Percentiles rank a stretch among this genome's conserved stretches.
These are phyloP conservation scores for Paramecium sexaurelia DNA, from an alignment of 73 alveolate genomes.

Conservation along the genomic window DNA sequence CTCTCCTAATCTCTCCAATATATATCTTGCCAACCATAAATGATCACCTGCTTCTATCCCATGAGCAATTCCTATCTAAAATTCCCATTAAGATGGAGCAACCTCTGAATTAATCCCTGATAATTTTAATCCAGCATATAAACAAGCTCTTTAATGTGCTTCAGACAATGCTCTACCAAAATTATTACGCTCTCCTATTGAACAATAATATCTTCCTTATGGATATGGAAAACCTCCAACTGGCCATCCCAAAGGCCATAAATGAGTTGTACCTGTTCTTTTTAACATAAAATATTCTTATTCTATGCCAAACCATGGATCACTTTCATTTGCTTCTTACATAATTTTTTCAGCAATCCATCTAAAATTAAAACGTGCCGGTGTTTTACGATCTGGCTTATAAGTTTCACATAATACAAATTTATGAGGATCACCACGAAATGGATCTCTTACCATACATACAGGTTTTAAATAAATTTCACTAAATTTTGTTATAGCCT, in stretches of 20 bases:
- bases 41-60: slow-evolving; percentile 93
- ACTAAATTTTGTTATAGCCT: slow-evolving; percentile 88
- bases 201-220: slow-evolving; percentile 94
- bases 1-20: slow-evolving; percentile 70
- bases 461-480: slow-evolving; percentile 90
- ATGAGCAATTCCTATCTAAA: slow-evolving; percentile 85
- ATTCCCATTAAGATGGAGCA: slow-evolving; percentile 96
- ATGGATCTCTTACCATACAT: slow-evolving; percentile 86
- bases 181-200: slow-evolving; percentile 81
- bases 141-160: slow-evolving; percentile 85
- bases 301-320: slow-evolving; percentile 96
- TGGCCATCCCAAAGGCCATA: slow-evolving; percentile 84
- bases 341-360: slow-evolving; percentile 69
- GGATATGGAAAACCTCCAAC: slow-evolving; percentile 87
- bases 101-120: slow-evolving; percentile 93
- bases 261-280: slow-evolving; percentile 67
- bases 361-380: slow-evolving; percentile 92
- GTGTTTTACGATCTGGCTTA: slow-evolving; percentile 80
- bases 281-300: slow-evolving; percentile 90
- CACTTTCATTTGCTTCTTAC: slow-evolving; percentile 67
- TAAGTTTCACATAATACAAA: slow-evolving; percentile 88
- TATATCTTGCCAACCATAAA: slow-evolving; percentile 88
- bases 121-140: slow-evolving; percentile 84
- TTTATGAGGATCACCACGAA: slow-evolving; percentile 81
- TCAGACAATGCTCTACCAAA: slow-evolving; percentile 91